Evolutionary conservation across 2,329 filamentous ascomycete genomes (phyloP).

Genomic region (Geosmithia putterillii): DNA sequence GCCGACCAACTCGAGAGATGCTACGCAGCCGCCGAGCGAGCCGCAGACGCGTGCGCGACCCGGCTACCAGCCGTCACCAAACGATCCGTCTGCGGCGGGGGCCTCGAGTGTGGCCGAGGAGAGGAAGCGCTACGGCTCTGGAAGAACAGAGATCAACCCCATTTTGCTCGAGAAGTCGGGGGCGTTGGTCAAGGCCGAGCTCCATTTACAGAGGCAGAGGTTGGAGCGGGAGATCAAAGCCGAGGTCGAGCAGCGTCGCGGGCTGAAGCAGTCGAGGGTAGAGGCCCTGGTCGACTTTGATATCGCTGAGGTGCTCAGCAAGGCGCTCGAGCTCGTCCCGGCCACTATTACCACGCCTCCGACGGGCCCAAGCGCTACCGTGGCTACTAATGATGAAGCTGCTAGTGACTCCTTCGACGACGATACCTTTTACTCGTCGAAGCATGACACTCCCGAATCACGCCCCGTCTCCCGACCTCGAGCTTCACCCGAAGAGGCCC

Average conservation of each 20-base stretch:
- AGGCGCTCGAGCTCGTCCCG: slow-evolving; percentile 59
- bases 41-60: background rate
- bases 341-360: slow-evolving; percentile 56
- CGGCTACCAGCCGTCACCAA: background rate
- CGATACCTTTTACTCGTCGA: slow-evolving; percentile 93
- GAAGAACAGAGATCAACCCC: slow-evolving; percentile 62
- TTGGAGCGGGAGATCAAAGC: slow-evolving; percentile 69
- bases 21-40: background rate
- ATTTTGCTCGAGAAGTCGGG: slow-evolving; percentile 80
- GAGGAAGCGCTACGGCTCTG: slow-evolving; percentile 29
- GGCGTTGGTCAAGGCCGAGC: slow-evolving; percentile 69
- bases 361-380: slow-evolving; percentile 42
- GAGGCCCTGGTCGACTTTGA: slow-evolving; percentile 55
- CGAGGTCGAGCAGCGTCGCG: slow-evolving; percentile 54
- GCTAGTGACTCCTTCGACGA: slow-evolving; percentile 78
- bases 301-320: slow-evolving; percentile 59
- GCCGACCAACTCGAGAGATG: background rate
- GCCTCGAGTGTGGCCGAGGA: slow-evolving; percentile 14
- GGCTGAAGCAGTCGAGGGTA: slow-evolving; percentile 29
- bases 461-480: slow-evolving; percentile 34
- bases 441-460: slow-evolving; percentile 63
- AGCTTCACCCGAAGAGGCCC: slow-evolving; percentile 25
- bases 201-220: slow-evolving; percentile 66
- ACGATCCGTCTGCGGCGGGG: slow-evolving; percentile 10
- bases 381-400: slow-evolving; percentile 42